A percentile compares a stretch with the other conserved stretches of the same genome.
These are phyloP conservation scores for Polychaeton citri DNA, from an alignment of 2,329 filamentous ascomycete species.

Conservation along the genomic window DNA sequence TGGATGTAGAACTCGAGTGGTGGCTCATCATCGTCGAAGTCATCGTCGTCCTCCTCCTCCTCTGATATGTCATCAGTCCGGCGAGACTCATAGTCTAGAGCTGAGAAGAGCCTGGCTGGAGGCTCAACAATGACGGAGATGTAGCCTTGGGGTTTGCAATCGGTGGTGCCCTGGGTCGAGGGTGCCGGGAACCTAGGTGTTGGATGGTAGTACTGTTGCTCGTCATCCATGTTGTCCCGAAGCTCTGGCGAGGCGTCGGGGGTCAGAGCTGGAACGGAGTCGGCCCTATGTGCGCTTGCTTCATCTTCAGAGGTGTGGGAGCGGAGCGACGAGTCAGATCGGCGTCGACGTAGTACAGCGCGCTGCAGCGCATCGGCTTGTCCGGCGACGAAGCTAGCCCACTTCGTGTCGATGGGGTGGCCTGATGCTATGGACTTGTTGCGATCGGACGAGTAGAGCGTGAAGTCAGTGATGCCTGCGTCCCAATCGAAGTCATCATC, in stretches of 20 bases:
- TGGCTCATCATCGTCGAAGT: slow-evolving; percentile 12
- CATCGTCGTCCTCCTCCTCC: slow-evolving; percentile 6
- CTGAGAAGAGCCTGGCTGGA: slow-evolving; percentile 2
- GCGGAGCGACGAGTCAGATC: background rate
- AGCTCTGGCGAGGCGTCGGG: slow-evolving; percentile 19
- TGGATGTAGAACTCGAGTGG: slow-evolving; percentile 14
- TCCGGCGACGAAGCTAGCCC: too few relatives aligned
- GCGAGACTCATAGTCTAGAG: slow-evolving; percentile 1
- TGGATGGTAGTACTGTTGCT: slow-evolving; percentile 4
- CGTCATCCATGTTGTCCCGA: slow-evolving; percentile 16
- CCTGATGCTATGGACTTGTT: too few relatives aligned
- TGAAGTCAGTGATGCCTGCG: slow-evolving; percentile 21
- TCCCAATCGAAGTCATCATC: slow-evolving; percentile 17
- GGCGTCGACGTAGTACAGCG: too few relatives aligned
- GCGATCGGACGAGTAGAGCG: too few relatives aligned
- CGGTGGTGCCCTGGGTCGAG: background rate
- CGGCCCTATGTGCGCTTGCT: background rate
- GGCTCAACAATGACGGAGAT: slow-evolving; percentile 9
- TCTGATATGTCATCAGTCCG: slow-evolving; percentile 3
- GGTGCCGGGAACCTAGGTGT: slow-evolving; percentile 7
- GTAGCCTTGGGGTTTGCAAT: slow-evolving; percentile 3
- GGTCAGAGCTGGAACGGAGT: slow-evolving; percentile 17
- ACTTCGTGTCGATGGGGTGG: too few relatives aligned
- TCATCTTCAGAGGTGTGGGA: background rate
- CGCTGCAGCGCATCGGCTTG: too few relatives aligned